Base-by-base conservation (phyloP, 2,329 filamentous ascomycete species). In the Cladobotryum mycophilum region DNA sequence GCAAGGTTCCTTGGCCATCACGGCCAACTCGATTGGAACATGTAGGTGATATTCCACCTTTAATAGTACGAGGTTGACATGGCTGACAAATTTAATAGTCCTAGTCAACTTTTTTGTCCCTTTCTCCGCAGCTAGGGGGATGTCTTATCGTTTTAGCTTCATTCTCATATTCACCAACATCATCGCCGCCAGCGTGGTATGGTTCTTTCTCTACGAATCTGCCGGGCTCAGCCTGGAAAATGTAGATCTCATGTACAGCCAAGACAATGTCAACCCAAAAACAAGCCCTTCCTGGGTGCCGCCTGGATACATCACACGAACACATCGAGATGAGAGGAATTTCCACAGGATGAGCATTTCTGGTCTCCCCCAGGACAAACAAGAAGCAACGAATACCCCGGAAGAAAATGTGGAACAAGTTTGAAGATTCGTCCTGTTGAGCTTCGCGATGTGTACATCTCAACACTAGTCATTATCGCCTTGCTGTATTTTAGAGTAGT, bases 131-230 rank as follows among this genome's bases (percentile, higher is more conserved):
- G 67, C 69, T 1, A 75, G 74, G 25, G 25, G 25, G 2, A 86
- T 87, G 50, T 76, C 76, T 25, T 87, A 82, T 64, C 70, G 72
- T 0, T 85, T 80, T 58, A 84, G 84, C 5, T 86, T 84, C 58
- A 78, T 87, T 44, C 86, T 87, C 60, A 79, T 79, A 0, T 80
- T 71, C 3, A 83, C 80, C 61, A 82, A 83, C 58, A 67, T 86
- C 45, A 68, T 73, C 1, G 82, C 76, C 2, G 75, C 80, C 1
- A 58, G 78, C 0, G 64, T 85, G 17, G 80, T 86, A 22, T 88
- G 80, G 72, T 84, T 88, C 70, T 86, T 85, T 66, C 75, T 88
- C 49, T 83, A 80, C 64, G 84, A 88, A 63, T 81, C 77, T 14
- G 76, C 80, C 54, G 78, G 76, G 38, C 75, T 85, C 9, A 81